Base-by-base conservation (phyloP, 2,329 filamentous ascomycete species). In the Alternaria angustiovoidea region DNA sequence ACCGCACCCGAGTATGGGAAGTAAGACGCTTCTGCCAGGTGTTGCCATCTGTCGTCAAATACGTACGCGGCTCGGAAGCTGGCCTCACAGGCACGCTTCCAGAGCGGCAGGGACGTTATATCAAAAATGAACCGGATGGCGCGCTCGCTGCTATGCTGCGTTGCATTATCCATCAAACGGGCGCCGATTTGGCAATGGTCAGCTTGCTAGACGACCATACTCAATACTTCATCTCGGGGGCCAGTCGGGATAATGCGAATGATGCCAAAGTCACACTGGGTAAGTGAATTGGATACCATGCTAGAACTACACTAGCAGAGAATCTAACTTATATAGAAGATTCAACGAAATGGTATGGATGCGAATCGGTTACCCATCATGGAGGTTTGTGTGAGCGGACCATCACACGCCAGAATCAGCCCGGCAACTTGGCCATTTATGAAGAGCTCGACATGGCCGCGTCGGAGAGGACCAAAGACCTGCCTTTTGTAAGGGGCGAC, bases 21-120 rank as follows among this genome's bases (percentile, higher is more conserved):
- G 57, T 59, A 34, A 26, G 57, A 30, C 57, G 57, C 38, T 59
- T 59, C 14, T 59, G 57, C 22, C 57, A 59, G 32, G 57, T 59
- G 1, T 39, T 59, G 26, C 57, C 57, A 24, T 59, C 52, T 26
- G 46, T 59, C 24, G 53, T 42, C 11, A 43, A 38, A 49, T 59
- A 59, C 20, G 46, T 49, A 52, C 57, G 57, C 20, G 46, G 46
- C 16, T 30, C 39, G 24, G 24, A 55, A 11, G 22, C 38, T 18
- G 26, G 38, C 18, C 42, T 56, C 4, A 59, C 39, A 12, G 56
- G 46, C 52, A 56, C 24, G 39, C 52, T 52, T 8, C 20, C 38
- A 24, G 24, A 56, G 16, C 46, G 32, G 14, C 32, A 59, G 44
- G 44, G 47, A 34, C 43, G 46, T 28, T 28, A 30, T 32, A 20